Evolutionary conservation across 805 yeast genomes (phyloP).

Genomic region (Wickerhamomyces canadensis): DNA sequence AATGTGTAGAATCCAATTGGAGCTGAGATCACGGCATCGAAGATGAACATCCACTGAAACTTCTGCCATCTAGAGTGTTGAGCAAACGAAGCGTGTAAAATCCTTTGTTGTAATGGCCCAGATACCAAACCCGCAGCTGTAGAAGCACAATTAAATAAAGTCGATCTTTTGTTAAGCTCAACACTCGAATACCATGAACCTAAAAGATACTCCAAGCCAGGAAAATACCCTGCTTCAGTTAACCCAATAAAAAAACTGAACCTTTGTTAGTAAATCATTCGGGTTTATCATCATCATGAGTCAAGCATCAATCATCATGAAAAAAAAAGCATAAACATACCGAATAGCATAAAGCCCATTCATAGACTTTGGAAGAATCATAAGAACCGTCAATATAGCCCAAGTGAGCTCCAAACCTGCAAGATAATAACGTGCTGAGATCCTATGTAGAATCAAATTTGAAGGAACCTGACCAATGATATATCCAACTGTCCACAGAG

Average conservation of each 20-base stretch:
- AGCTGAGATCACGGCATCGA: conserved; percentile 38
- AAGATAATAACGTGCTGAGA: conserved; percentile 36
- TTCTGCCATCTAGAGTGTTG: conserved; percentile 25
- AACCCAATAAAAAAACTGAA: conserved; percentile 38
- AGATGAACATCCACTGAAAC: conserved; percentile 42
- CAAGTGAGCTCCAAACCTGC: conserved; percentile 38
- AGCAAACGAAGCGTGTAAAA: conserved; percentile 20
- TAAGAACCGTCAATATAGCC: conserved; percentile 32
- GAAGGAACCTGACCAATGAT: conserved; percentile 44
- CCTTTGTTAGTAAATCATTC: no score
- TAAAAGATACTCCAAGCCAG: conserved; percentile 37
- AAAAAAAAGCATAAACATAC: no score
- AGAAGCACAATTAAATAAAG: conserved; percentile 25
- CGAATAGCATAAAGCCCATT: conserved; percentile 24
- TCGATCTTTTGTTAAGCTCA: conserved; percentile 28
- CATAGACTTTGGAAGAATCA: conserved; percentile 21
- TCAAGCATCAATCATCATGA: no score
- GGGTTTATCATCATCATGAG: no score
- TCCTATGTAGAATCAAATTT: conserved; percentile 30
- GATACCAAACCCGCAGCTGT: conserved; percentile 29
- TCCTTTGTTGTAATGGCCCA: conserved; percentile 34
- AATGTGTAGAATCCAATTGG: conserved; percentile 40
- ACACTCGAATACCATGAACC: conserved; percentile 28
- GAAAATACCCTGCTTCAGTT: conserved; percentile 40
- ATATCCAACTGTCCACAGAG: conserved; percentile 44